Percentiles rank a stretch among this genome's conserved stretches.
Conservation (phyloP, 306 rosid species). For the Quercus rubra region DNA sequence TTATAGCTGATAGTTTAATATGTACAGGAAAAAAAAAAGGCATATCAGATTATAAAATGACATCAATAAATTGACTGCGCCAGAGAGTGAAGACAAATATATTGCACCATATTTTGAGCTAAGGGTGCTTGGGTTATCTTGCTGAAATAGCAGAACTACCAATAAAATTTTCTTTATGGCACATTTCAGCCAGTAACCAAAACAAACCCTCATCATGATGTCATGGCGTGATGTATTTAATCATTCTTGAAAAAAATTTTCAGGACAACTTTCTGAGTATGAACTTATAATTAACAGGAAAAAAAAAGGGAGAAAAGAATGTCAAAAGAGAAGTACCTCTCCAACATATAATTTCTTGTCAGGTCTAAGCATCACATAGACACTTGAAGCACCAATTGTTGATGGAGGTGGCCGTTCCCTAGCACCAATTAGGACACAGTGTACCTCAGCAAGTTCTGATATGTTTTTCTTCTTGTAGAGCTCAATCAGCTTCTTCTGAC, state of each 20-base stretch:
- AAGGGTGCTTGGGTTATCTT: not conserved
- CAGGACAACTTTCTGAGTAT: not conserved
- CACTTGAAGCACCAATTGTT: conserved; percentile 83
- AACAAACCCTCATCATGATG: too few relatives aligned
- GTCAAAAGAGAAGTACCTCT: conserved; percentile 51
- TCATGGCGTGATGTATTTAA: not conserved
- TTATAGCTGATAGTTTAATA: not conserved
- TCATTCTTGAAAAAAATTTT: not conserved
- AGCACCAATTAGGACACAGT: conserved; percentile 50
- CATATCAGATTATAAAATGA: not conserved
- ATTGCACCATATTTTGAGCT: not conserved
- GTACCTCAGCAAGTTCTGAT: conserved; percentile 34
- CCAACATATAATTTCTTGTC: conserved; percentile 77
- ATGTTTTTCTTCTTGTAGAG: conserved; percentile 29
- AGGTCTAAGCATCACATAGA: conserved; percentile 76
- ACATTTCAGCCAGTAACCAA: too few relatives aligned
- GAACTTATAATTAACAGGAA: not conserved
- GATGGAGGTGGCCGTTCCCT: conserved; percentile 91
- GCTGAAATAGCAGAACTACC: not conserved
- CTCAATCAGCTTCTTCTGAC: conserved; percentile 66
- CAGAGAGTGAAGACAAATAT: not conserved
- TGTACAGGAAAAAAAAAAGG: not conserved
- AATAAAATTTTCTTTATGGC: too few relatives aligned
- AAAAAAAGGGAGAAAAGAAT: conserved; percentile 1
- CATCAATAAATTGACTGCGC: not conserved